Evolutionary conservation across 2,329 filamentous ascomycete species (phyloP), one percentile per base, ranked within the genome.

Genomic region (Cryphonectria japonica): DNA sequence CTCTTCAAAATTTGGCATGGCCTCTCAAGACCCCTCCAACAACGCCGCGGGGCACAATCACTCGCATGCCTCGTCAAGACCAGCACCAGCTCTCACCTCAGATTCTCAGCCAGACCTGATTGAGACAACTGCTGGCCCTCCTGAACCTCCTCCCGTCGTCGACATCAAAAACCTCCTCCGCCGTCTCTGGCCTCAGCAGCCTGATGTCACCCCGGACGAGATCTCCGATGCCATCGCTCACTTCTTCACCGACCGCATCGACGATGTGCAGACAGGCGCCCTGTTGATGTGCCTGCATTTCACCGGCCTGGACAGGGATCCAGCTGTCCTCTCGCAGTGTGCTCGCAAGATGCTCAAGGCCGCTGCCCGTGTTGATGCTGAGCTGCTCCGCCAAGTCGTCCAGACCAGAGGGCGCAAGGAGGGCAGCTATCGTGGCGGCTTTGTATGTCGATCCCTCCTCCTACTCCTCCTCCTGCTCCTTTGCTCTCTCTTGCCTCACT

Each of bases 201-300:
- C 80, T 34, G 79, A 82, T 22, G 91, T 95, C 69, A 89, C 90
- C 22, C 90, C 95, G 16, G 85, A 89, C 66, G 94, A 98, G 79
- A 96, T 99, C 79, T 94, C 95, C 72, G 87, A 91, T n/a, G 95
- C 95, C 68, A 91, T 98, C 76, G 91, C 93, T 5, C 87, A 95
- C 78, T 97, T 98, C 79, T 98, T 98, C 82, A 95, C 94, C 71
- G 92, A 98, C 82, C 89, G 90, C 75, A 86, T 98, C 26, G 95
- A 93, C n/a, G 91, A 93, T 54, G 92, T 95, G 11, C 96, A 98
- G 80, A 92, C 93, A 0, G 93, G 93, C 68, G 92, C 95, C 54
- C 86, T 99, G 69, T 86, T 98, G 67, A 98, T 96, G 78, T 93
- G 94, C 69, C 86, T 99, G 62, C 95, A 98, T 83, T 98, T 97